A percentile compares a stretch with the other conserved stretches of the same genome.
These are phyloP conservation scores for Paracorniculantispora psalliotae DNA, from an alignment of 2,329 filamentous ascomycete genomes.

Conservation along the genomic window DNA sequence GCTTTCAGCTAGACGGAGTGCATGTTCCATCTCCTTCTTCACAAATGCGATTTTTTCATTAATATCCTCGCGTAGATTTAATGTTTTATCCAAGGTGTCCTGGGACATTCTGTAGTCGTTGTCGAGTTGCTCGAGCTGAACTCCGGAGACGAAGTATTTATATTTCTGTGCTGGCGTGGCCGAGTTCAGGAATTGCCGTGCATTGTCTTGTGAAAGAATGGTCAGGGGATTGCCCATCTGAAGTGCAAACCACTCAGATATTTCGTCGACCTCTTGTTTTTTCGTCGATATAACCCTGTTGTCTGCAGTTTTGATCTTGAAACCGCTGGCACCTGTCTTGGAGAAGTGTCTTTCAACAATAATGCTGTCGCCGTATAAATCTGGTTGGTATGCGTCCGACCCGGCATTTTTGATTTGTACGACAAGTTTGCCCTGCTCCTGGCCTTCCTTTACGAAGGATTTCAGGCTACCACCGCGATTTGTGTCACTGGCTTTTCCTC, in stretches of 20 bases:
- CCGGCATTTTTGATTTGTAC: constrained; percentile 92
- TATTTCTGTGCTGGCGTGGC: constrained; percentile 84
- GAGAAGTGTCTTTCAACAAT: constrained; percentile 88
- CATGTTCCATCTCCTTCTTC: constrained; percentile 47
- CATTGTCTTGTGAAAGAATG: constrained; percentile 90
- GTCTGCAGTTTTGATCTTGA: constrained; percentile 75
- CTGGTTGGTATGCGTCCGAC: constrained; percentile 73
- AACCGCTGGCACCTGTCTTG: constrained; percentile 67
- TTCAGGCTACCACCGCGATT: constrained; percentile 89
- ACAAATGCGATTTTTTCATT: constrained; percentile 28
- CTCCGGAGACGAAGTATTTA: constrained; percentile 92
- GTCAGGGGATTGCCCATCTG: constrained; percentile 98
- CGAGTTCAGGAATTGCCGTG: constrained; percentile 84
- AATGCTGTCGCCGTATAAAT: constrained; percentile 79
- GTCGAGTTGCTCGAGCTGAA: constrained; percentile 87
- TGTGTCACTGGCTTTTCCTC: constrained; percentile 86
- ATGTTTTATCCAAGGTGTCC: constrained; percentile 66
- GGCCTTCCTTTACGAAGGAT: constrained; percentile 84
- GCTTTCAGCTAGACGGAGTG: constrained; percentile 58
- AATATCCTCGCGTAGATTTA: constrained; percentile 33
- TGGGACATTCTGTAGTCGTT: constrained; percentile 84
- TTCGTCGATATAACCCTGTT: constrained; percentile 73
- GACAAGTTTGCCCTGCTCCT: constrained; percentile 67
- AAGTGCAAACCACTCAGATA: constrained; percentile 86
- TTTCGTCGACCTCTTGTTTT: constrained; percentile 82